These are phyloP conservation scores for Ganoderma resinaceum DNA, from an alignment of 1,284 basidiomycete species.

Conservation along the genomic window DNA sequence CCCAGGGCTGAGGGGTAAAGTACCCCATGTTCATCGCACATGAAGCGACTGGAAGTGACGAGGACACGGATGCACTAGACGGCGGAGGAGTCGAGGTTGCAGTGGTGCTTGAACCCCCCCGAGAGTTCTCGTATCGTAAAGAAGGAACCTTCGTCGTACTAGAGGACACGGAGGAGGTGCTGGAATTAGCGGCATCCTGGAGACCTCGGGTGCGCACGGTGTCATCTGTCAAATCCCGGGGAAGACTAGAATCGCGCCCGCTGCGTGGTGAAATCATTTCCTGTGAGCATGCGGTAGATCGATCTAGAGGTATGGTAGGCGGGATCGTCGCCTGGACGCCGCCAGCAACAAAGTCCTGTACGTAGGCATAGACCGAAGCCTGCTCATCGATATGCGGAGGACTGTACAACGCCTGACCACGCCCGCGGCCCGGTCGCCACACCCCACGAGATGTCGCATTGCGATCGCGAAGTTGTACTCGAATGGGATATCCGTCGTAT, in stretches of 20 bases:
- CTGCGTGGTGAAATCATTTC: not conserved
- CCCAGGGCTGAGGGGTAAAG: slow-evolving; percentile 59
- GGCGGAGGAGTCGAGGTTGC: slow-evolving; percentile 22
- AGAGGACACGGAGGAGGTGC: slow-evolving; percentile 28
- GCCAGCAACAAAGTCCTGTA: not conserved
- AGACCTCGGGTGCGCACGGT: slow-evolving; percentile 1
- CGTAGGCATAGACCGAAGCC: not conserved
- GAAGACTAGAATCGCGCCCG: not conserved
- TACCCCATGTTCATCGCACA: slow-evolving; percentile 54
- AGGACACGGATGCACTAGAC: slow-evolving; percentile 28
- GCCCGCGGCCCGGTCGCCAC: slow-evolving; percentile 33
- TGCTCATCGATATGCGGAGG: not conserved
- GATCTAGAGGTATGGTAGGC: not conserved
- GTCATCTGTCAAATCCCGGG: not conserved
- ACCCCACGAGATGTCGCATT: slow-evolving; percentile 36
- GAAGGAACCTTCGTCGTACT: slow-evolving; percentile 30
- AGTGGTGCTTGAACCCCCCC: slow-evolving; percentile 16
- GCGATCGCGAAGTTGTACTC: slow-evolving; percentile 61
- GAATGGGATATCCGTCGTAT: slow-evolving; percentile 70
- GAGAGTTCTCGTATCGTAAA: slow-evolving; percentile 3
- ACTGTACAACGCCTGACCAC: slow-evolving; percentile 16
- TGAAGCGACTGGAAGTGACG: slow-evolving; percentile 43
- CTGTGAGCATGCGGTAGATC: not conserved
- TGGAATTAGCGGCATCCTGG: not conserved
- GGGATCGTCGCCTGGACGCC: not conserved